phyloP scores from a whole-genome alignment of 83 land plant species.

The Larix sibirica region DNA sequence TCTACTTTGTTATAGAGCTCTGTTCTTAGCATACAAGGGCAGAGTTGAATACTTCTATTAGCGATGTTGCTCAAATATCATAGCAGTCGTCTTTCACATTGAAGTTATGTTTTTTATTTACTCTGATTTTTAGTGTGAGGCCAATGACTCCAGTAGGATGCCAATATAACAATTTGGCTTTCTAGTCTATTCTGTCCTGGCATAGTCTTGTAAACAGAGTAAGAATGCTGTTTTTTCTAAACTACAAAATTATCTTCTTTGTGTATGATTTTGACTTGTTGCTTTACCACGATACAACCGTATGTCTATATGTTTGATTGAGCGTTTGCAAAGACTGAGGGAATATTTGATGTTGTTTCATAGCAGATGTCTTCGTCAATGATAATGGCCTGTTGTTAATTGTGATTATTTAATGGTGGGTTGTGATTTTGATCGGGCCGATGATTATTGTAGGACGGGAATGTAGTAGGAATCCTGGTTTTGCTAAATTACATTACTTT shows the following conservation, averaged over 20 bases:
- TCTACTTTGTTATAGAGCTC: background rate
- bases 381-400: too few species aligned
- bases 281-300: background rate
- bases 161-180: background rate
- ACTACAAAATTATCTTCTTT: background rate
- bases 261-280: background rate
- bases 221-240: background rate
- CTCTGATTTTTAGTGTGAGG: background rate
- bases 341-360: too few species aligned
- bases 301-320: too few species aligned
- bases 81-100: background rate
- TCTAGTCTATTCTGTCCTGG: background rate
- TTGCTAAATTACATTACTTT: too few species aligned
- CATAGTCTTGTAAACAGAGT: background rate
- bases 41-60: background rate
- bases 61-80: background rate
- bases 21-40: background rate
- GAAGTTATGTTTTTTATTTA: background rate
- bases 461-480: too few species aligned
- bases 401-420: too few species aligned
- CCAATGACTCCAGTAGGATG: background rate
- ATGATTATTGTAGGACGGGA: too few species aligned
- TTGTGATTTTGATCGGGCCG: too few species aligned
- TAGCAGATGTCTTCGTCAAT: too few species aligned
- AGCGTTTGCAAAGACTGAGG: too few species aligned